phyloP scores from a whole-genome alignment of 441 rosid species.

The Populus hybrid region DNA sequence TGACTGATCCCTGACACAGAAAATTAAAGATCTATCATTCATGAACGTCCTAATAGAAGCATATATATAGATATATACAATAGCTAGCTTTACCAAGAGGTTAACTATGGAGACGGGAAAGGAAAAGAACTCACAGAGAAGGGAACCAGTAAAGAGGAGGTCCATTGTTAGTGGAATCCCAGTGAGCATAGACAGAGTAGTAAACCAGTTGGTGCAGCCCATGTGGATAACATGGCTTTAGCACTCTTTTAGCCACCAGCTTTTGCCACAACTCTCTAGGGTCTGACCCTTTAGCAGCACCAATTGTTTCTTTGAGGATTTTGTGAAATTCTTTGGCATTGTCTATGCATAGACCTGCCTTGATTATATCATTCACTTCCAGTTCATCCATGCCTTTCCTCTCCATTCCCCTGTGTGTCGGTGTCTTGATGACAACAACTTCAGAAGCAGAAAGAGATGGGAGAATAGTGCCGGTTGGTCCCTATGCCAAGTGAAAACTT shows the following conservation, averaged over 20 bases:
- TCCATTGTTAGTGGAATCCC: constrained; percentile 63
- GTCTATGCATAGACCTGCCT: constrained; percentile 46
- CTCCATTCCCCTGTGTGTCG: not conserved
- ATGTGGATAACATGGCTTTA: constrained; percentile 75
- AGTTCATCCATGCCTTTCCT: constrained; percentile 43
- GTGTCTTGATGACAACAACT: not conserved
- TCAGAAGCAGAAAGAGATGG: not conserved
- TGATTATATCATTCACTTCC: constrained; percentile 45
- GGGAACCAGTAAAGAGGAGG: constrained; percentile 91
- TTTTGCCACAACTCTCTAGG: constrained; percentile 61
- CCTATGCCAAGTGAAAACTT: not conserved
- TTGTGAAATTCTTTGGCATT: constrained; percentile 44
- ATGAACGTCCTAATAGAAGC: not conserved
- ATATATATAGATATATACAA: not conserved
- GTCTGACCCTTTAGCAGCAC: constrained; percentile 27
- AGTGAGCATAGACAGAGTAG: constrained; percentile 58
- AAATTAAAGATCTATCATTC: not conserved
- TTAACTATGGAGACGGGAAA: not conserved
- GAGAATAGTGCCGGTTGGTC: not conserved
- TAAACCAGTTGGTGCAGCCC: constrained; percentile 65
- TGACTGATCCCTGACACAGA: constrained; percentile 40
- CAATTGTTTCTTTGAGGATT: constrained; percentile 31
- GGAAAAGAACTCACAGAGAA: constrained; percentile 43
- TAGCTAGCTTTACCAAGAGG: not conserved
- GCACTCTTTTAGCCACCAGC: constrained; percentile 38